Evolutionary conservation across 1,284 basidiomycete species (phyloP), one percentile per base, ranked within the genome.

Genomic region (Heterobasidion annosum): DNA sequence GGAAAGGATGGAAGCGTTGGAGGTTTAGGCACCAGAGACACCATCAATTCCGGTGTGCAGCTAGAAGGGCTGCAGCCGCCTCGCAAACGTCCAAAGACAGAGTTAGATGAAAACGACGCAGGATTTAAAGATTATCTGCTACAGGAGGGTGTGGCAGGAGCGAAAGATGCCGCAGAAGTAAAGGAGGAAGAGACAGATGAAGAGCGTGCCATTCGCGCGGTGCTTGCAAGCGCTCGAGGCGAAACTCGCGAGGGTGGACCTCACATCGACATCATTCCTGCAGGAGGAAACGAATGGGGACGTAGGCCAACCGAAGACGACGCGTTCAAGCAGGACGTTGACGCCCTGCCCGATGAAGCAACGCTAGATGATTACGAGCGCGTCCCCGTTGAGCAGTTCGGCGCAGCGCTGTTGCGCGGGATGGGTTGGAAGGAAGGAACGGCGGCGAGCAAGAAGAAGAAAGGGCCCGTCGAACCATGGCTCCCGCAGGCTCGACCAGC

Each of bases 391-490:
- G 86, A 89, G 8, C 89, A 93, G 54, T 99, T 99, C 62, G 96
- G 97, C 9, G 85, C 90, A 5, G 96, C 96, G 5, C 80, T 99
- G 64, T 76, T 98, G 6, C 82, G 95, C 46, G 96, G 96, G 0
- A 98, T 99, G 96, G 96, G 95, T 3, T 98, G 94, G 93, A 88
- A 88, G 56, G 87, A 92, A 51, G 91, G 90, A 0, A 82, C 87
- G 0, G 88, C 87, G 2, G 80, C 83, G 15, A 73, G 76, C 54
- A 80, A 79, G 58, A 67, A 57, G 51, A 48, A 54, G 2, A 67
- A 67, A 52, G 68, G 67, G 15, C 66, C 82, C 5, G 76, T 82
- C 16, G 81, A 91, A 61, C 86, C 93, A 1, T 93, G 92, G 67
- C 71, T 94, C 0, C 94, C 94, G 0, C 75, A 81, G 57, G 73